Evolutionary conservation across 1,284 basidiomycete species (phyloP), one percentile per base, ranked within the genome.

Genomic region (Ceratobasidium sp.): DNA sequence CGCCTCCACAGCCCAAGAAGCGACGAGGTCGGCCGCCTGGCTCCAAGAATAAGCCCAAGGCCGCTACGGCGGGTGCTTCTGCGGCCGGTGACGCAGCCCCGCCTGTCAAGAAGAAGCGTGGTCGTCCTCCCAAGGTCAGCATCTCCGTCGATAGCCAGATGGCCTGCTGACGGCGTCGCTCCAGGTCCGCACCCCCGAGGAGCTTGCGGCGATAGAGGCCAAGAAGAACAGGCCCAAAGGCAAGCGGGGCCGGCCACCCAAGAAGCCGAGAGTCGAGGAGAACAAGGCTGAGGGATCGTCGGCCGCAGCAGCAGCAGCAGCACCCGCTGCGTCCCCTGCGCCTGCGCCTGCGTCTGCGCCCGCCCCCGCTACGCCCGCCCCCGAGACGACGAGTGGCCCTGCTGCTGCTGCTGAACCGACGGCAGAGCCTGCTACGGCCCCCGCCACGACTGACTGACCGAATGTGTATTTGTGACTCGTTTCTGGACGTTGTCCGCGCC

Each of bases 51-150:
- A 74, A 65, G 62, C 62, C 73, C 73, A 76, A 76, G 76, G 84
- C 84, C 22, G 85, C 87, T 2, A 89, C 90, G 1, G 74, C 69
- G 51, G 86, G 86, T 37, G 85, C 86, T 29, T 86, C 86, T 2
- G 88, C 86, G 9, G 83, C 84, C 11, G 56, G 39, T 58, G 69
- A 72, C 69, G 69, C 69, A 72, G 24, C 41, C 58, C 83, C 84
- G 80, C 4, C 81, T 77, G 19, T 62, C 43, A 77, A 77, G 72
- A 68, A 74, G 34, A 76, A 73, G 61, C 75, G 76, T 16, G 76
- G 76, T 34, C 75, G 76, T 19, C 76, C 76, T 29, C 76, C 73
- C 29, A 76, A 76, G 65, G 76, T 77, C 8, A 37, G 74, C 41
- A 19, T 29, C 46, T 62, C 14, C 37, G 13, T 37, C 37, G 29